phyloP scores from a whole-genome alignment of 1,284 basidiomycete genomes.

The Pseudozyma flocculosa region DNA sequence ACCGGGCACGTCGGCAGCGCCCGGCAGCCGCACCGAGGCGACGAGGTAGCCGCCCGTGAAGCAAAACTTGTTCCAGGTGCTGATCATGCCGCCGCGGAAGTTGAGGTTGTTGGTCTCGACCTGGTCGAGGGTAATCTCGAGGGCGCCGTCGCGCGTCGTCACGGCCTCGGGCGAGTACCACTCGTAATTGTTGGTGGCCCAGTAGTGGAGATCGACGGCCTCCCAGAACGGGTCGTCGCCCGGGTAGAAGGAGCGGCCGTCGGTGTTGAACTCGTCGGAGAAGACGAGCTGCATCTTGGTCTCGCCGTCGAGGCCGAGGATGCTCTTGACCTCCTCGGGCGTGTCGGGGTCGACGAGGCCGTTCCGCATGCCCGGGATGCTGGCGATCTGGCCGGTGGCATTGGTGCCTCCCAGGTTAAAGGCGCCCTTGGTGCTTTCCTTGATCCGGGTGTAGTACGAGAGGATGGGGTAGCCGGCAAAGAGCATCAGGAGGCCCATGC shows the following conservation, averaged over 20 bases:
- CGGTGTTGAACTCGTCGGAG: slow-evolving; percentile 56
- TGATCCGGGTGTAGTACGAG: slow-evolving; percentile 20
- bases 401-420: slow-evolving; percentile 49
- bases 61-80: slow-evolving; percentile 83
- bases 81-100: slow-evolving; percentile 64
- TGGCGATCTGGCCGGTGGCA: slow-evolving; percentile 42
- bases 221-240: slow-evolving; percentile 72
- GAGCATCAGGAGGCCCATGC: slow-evolving; percentile 62
- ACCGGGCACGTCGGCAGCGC: slow-evolving; percentile 53
- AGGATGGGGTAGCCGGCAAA: slow-evolving; percentile 80
- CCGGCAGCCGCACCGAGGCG: slow-evolving; percentile 49
- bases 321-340: slow-evolving; percentile 36
- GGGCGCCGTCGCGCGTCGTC: slow-evolving; percentile 73
- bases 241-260: slow-evolving; percentile 63
- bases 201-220: slow-evolving; percentile 70
- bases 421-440: slow-evolving; percentile 30
- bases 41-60: slow-evolving; percentile 91
- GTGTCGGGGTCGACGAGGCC: slow-evolving; percentile 59
- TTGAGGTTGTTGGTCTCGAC: slow-evolving; percentile 67
- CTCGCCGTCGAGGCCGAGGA: slow-evolving; percentile 61
- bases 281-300: slow-evolving; percentile 55
- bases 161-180: slow-evolving; percentile 76
- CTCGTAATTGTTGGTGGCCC: slow-evolving; percentile 61
- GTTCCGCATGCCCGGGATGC: slow-evolving; percentile 31
- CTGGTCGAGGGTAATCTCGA: slow-evolving; percentile 69